These are phyloP conservation scores for Cytospora chrysosperma DNA, from an alignment of 2,329 filamentous ascomycete species.

Conservation along the genomic window DNA sequence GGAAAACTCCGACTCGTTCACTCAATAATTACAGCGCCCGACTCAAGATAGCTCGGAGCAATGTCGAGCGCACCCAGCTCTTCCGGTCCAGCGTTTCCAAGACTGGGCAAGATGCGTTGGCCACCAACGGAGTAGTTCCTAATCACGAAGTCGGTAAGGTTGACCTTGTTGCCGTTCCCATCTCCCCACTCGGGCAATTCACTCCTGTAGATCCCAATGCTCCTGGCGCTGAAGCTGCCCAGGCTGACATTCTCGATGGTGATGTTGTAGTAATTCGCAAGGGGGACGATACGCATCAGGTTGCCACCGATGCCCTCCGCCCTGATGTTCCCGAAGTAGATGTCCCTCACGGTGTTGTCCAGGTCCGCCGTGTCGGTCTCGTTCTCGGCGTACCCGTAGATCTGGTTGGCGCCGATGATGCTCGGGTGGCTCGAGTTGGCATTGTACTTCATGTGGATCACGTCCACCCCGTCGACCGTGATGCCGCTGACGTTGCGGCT, in stretches of 20 bases:
- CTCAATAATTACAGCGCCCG: slow-evolving; percentile 1
- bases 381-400: slow-evolving; percentile 26
- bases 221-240: slow-evolving; percentile 19
- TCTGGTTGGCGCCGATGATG: slow-evolving; percentile 29
- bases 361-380: slow-evolving; percentile 24
- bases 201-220: slow-evolving; percentile 23
- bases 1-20: neutral
- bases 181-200: slow-evolving; percentile 22
- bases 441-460: slow-evolving; percentile 32
- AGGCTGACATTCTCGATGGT: slow-evolving; percentile 25
- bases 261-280: slow-evolving; percentile 24
- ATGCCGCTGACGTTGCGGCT: slow-evolving; percentile 31
- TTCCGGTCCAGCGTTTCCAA: slow-evolving; percentile 5
- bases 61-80: slow-evolving; percentile 9
- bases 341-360: slow-evolving; percentile 13
- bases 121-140: slow-evolving; percentile 21
- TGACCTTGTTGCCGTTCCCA: slow-evolving; percentile 4
- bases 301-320: slow-evolving; percentile 25
- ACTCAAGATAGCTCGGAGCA: neutral
- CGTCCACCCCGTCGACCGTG: slow-evolving; percentile 30
- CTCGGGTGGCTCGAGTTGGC: slow-evolving; percentile 26
- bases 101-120: neutral
- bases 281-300: slow-evolving; percentile 24
- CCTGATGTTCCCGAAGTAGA: slow-evolving; percentile 25
- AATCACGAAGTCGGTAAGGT: slow-evolving; percentile 21